Evolutionary conservation across 2,329 filamentous ascomycete species (phyloP), one percentile per base, ranked within the genome.

Genomic region (Diplodia corticola): DNA sequence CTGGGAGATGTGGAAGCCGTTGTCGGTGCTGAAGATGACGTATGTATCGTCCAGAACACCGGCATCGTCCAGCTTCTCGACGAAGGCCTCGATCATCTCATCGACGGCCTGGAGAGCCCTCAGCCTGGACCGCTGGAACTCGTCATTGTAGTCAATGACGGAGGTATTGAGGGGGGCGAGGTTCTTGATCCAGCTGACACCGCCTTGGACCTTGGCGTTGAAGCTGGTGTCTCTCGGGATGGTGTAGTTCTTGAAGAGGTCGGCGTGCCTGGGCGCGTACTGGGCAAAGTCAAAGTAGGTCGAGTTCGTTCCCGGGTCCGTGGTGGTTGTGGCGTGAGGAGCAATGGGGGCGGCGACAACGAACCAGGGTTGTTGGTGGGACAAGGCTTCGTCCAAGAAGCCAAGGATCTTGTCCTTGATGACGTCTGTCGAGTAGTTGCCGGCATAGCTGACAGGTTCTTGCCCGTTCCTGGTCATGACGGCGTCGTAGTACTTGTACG

Each of bases 401-500:
- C 82, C 85, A 6, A 84, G 79, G 0, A 88, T 84, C 68, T 88
- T 87, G 3, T 84, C 72, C 0, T 85, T 82, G 15, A 90, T 80
- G 6, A 91, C 77, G 70, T 91, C 89, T 0, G 82, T 83, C 0
- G 79, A 83, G 71, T 89, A 84, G 49, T 83, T 75, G 1, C 85
- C 85, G 50, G 84, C 79, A 67, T 86, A 83, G 69, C 82, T 85
- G 12, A 84, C 79, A 0, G 87, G 87, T 0, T 80, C 73, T 1
- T 87, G 82, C 0, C 80, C 76, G 69, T 91, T 88, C 10, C 85
- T 81, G 68, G 88, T 84, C 73, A 87, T 89, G 4, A 84, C 88
- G 1, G 85, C 80, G 71, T 91, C 90, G 28, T 87, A 81, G 72
- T 91, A 92, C 30, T 84, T 80, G 71, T 91, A 91, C 0, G 89